Percentiles rank a stretch among this genome's conserved stretches.
Conservation (phyloP, 352 stramenopile species). For the Albugo laibachii region DNA sequence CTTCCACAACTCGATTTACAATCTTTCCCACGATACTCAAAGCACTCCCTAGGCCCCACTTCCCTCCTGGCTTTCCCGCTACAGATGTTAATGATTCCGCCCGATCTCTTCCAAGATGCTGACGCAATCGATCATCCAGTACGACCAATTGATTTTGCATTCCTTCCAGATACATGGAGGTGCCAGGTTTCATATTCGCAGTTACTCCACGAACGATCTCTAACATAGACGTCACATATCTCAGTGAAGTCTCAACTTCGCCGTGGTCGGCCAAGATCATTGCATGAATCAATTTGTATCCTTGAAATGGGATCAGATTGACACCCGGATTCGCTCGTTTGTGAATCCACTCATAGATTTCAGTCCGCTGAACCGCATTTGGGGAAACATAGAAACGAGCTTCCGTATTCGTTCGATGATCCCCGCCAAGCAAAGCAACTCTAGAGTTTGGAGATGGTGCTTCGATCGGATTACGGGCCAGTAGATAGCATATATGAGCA, state of each 20-base stretch:
- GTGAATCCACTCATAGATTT: constrained; percentile 73
- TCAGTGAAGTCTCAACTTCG: constrained; percentile 65
- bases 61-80: constrained; percentile 28
- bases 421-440: constrained; percentile 58
- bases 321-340: constrained; percentile 30
- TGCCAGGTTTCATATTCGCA: constrained; percentile 58
- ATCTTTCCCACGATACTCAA: constrained; percentile 78
- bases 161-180: constrained; percentile 72
- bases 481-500: constrained; percentile 65
- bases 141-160: constrained; percentile 78
- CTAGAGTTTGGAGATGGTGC: constrained; percentile 53
- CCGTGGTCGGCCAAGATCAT: constrained; percentile 71
- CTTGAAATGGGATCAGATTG: constrained; percentile 71
- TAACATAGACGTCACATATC: constrained; percentile 76
- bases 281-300: constrained; percentile 79
- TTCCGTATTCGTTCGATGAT: constrained; percentile 46
- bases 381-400: constrained; percentile 71
- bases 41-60: constrained; percentile 60
- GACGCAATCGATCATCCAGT: constrained; percentile 64
- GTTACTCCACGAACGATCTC: constrained; percentile 49
- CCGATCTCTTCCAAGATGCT: constrained; percentile 62
- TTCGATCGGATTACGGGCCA: constrained; percentile 46
- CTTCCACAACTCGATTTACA: constrained; percentile 69
- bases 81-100: constrained; percentile 36
- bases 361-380: constrained; percentile 51